Percentiles rank a stretch among this genome's conserved stretches.
These are phyloP conservation scores for Conoideocrella luteorostrata DNA, from an alignment of 2,329 filamentous ascomycete genomes.

Conservation along the genomic window DNA sequence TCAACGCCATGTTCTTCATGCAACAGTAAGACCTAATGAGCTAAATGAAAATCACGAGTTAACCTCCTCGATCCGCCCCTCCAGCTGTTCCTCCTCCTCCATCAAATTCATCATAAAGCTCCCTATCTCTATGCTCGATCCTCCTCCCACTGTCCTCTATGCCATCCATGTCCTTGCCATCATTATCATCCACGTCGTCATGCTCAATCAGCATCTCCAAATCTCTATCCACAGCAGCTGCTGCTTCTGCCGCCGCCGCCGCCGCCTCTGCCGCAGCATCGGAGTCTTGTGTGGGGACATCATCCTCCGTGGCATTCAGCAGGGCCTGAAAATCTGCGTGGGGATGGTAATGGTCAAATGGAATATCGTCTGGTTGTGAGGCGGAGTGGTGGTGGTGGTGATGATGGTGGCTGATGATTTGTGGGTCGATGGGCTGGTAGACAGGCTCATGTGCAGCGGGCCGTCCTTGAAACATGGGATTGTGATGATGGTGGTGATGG, in stretches of 20 bases:
- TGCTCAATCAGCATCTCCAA: slow-evolving; percentile 47
- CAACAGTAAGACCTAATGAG: no score
- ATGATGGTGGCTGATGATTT: slow-evolving; percentile 42
- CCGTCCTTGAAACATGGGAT: slow-evolving; percentile 27
- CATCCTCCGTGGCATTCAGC: slow-evolving; percentile 40
- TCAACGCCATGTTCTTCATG: no score
- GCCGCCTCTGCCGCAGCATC: slow-evolving; percentile 11
- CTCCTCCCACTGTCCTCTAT: slow-evolving; percentile 13
- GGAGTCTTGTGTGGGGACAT: slow-evolving; percentile 15
- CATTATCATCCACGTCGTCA: slow-evolving; percentile 37
- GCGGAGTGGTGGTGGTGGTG: slow-evolving; percentile 21
- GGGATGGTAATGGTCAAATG: slow-evolving; percentile 35
- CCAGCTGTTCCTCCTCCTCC: no score
- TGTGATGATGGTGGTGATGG: slow-evolving; percentile 22
- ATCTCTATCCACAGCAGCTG: slow-evolving; percentile 41
- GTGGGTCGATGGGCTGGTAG: slow-evolving; percentile 54
- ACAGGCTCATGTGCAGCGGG: slow-evolving; percentile 16
- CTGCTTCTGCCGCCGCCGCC: slow-evolving; percentile 22
- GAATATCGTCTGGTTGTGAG: slow-evolving; percentile 19
- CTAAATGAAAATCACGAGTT: no score
- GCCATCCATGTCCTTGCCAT: slow-evolving; percentile 15
- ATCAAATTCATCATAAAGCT: slow-evolving; percentile 25
- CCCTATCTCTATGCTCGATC: slow-evolving; percentile 17
- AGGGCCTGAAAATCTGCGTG: slow-evolving; percentile 49
- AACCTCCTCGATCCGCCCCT: no score